A percentile compares a stretch with the other conserved stretches of the same genome.
Evolutionary conservation across 139 green algal genomes (phyloP).

Genomic region (Dunaliella primolecta): DNA sequence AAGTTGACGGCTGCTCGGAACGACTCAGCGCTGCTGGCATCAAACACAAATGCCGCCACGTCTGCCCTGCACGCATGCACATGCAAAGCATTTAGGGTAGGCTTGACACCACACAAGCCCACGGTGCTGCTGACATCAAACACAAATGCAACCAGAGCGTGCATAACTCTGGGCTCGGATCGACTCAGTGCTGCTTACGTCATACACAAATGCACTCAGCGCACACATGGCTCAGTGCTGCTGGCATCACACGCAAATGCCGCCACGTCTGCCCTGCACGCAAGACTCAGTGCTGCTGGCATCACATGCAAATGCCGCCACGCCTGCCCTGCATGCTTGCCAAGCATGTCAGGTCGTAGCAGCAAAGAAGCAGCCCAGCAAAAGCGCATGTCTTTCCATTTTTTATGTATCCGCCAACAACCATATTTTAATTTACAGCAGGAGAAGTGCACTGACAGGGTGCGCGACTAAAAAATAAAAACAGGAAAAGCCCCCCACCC

Average conservation of each 20-base stretch:
- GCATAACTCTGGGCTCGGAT: too few species aligned
- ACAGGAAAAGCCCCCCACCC: too few species aligned
- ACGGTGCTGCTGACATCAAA: not conserved
- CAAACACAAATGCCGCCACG: constrained; percentile 67
- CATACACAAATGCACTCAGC: not conserved
- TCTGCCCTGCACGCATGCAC: constrained; percentile 41
- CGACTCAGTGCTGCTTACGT: too few species aligned
- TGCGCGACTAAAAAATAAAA: too few species aligned
- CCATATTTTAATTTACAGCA: too few species aligned
- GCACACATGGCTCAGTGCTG: constrained; percentile 30
- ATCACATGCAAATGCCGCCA: not conserved
- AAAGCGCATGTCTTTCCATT: too few species aligned
- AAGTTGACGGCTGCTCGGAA: constrained; percentile 26
- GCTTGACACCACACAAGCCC: not conserved
- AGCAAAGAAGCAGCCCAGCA: too few species aligned
- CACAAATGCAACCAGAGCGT: not conserved
- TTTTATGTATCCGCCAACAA: too few species aligned
- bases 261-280: constrained; percentile 50
- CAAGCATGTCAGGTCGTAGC: too few species aligned
- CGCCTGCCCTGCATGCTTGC: not conserved
- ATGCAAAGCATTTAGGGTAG: not conserved
- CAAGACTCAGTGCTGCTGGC: not conserved
- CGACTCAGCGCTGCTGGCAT: constrained; percentile 37
- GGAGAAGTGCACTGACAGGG: too few species aligned
- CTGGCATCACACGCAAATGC: constrained; percentile 65